phyloP scores from a whole-genome alignment of 108 stramenopile species.

The Discostella pseudostelligera region DNA sequence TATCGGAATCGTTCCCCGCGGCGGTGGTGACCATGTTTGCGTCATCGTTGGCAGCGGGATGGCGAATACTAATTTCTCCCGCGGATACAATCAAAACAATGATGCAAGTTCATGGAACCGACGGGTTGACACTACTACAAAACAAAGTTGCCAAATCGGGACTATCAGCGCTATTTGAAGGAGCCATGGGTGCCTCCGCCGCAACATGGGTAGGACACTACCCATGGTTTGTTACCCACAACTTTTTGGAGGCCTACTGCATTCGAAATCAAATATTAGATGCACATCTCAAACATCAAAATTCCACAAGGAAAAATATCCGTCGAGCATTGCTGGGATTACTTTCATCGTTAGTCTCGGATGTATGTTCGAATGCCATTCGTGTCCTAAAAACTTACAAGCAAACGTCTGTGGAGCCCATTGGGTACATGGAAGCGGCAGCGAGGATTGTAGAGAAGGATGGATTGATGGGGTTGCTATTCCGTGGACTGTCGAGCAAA shows the following conservation, averaged over 20 bases:
- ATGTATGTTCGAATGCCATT: conserved; percentile 81
- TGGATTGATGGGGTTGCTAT: conserved; percentile 44
- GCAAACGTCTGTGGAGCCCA: conserved; percentile 75
- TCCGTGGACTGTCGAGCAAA: conserved; percentile 52
- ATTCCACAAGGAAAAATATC: conserved; percentile 41
- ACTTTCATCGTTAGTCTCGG: conserved; percentile 64
- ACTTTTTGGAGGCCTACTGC: conserved; percentile 65
- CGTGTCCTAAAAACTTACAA: conserved; percentile 90
- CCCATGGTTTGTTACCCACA: conserved; percentile 88
- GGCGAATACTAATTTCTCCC: conserved; percentile 83
- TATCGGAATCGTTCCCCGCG: conserved; percentile 28
- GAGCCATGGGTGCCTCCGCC: conserved; percentile 74
- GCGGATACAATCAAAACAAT: conserved; percentile 87
- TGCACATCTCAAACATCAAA: conserved; percentile 48
- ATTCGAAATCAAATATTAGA: conserved; percentile 62
- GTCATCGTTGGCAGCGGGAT: conserved; percentile 69
- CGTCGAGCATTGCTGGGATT: conserved; percentile 67
- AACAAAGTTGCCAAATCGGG: conserved; percentile 62
- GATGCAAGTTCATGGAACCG: conserved; percentile 82
- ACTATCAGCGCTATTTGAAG: conserved; percentile 66
- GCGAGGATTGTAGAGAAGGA: conserved; percentile 38
- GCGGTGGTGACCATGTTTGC: conserved; percentile 68
- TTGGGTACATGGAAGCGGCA: conserved; percentile 62
- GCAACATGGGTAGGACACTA: conserved; percentile 86
- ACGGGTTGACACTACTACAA: conserved; percentile 54